A percentile compares a stretch with the other conserved stretches of the same genome.
These are phyloP conservation scores for Symmetrospora coprosmae DNA, from an alignment of 768 basidiomycete species.

Conservation along the genomic window DNA sequence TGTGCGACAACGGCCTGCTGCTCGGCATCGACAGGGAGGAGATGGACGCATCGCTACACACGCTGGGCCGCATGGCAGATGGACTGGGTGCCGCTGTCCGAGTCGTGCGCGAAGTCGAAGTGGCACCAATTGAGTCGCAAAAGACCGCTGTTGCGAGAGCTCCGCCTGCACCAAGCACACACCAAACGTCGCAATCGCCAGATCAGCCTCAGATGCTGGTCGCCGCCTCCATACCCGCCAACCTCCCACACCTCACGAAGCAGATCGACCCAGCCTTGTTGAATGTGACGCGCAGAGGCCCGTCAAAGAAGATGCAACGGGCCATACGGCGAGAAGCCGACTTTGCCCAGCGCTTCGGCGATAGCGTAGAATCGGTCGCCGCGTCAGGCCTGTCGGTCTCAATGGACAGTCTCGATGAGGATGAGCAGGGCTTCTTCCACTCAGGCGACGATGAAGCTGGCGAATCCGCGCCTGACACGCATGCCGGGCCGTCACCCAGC, in stretches of 20 bases:
- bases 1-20: slow-evolving; percentile 75
- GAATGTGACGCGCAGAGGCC: too few species aligned
- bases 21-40: slow-evolving; percentile 60
- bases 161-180: neutral
- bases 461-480: neutral
- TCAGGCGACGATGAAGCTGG: too few species aligned
- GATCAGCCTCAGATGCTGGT: neutral
- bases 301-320: too few species aligned
- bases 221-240: neutral
- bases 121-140: slow-evolving; percentile 33
- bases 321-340: neutral
- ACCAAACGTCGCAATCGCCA: neutral
- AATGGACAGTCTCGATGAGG: too few species aligned
- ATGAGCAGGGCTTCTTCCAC: too few species aligned
- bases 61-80: slow-evolving; percentile 83
- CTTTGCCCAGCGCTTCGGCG: neutral
- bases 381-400: too few species aligned
- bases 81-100: slow-evolving; percentile 86
- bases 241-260: neutral
- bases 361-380: too few species aligned
- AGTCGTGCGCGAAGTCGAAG: slow-evolving; percentile 74
- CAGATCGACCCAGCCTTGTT: neutral
- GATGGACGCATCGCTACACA: slow-evolving; percentile 67
- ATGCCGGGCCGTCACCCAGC: neutral
- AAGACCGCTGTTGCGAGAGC: neutral